A percentile compares a stretch with the other conserved stretches of the same genome.
Evolutionary conservation across 1,139 yeast genomes (phyloP).

Genomic region (Diutina siamensis): DNA sequence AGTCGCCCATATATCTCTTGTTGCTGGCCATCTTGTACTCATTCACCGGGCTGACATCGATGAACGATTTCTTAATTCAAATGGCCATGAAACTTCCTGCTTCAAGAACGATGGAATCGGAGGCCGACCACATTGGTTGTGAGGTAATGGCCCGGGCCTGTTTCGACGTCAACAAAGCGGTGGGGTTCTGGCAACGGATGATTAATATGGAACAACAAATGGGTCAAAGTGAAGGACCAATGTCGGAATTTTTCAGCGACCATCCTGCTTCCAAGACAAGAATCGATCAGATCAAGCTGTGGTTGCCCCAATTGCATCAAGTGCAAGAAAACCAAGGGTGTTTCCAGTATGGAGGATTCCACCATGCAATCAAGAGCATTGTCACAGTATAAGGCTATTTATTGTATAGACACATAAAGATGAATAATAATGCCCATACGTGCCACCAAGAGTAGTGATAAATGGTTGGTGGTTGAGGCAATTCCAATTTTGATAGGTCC

Average conservation of each 20-base stretch:
- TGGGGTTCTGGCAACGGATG: constrained; percentile 79
- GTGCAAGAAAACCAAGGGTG: constrained; percentile 27
- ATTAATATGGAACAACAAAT: constrained; percentile 35
- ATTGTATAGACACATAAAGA: not conserved
- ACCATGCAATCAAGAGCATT: not conserved
- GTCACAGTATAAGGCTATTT: not conserved
- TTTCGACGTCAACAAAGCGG: constrained; percentile 63
- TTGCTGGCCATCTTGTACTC: constrained; percentile 14
- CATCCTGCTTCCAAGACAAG: constrained; percentile 82
- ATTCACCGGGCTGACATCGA: constrained; percentile 18
- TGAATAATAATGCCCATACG: not conserved
- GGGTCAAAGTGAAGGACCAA: constrained; percentile 9
- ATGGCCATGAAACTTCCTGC: constrained; percentile 69
- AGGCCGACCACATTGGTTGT: constrained; percentile 90
- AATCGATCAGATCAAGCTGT: constrained; percentile 50
- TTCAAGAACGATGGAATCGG: constrained; percentile 86
- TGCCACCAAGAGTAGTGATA: too few species aligned
- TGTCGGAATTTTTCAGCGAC: constrained; percentile 63
- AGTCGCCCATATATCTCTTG: constrained; percentile 36
- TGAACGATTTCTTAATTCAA: constrained; percentile 42
- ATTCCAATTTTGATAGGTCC: too few species aligned
- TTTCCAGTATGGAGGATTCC: not conserved
- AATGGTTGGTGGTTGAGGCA: too few species aligned
- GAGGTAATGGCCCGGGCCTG: constrained; percentile 89
- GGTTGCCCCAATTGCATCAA: constrained; percentile 62